These are phyloP conservation scores for Citrus australasica DNA, from an alignment of 345 rosid species.

Conservation along the genomic window DNA sequence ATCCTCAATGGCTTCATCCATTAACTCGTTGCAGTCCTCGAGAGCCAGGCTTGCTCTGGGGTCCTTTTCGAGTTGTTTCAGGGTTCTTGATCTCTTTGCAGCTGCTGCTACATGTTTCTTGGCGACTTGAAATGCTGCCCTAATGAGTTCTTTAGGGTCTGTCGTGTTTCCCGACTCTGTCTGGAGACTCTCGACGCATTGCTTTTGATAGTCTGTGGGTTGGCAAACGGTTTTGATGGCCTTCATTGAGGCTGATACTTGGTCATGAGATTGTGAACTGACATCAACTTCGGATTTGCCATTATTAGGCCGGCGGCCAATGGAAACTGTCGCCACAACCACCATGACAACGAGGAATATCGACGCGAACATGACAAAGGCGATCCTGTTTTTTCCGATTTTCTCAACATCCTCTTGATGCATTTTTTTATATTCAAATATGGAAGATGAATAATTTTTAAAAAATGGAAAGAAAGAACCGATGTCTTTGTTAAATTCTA, in stretches of 20 bases:
- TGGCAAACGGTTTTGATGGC: constrained; percentile 63
- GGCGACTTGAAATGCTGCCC: constrained; percentile 41
- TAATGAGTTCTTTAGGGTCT: constrained; percentile 61
- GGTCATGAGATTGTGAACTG: not conserved
- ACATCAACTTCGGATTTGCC: not conserved
- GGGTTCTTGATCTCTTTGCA: constrained; percentile 35
- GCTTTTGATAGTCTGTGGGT: constrained; percentile 48
- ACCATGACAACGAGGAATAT: constrained; percentile 50
- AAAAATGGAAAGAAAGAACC: not conserved
- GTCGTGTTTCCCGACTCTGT: constrained; percentile 34
- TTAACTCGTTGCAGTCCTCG: constrained; percentile 52
- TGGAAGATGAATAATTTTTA: too few species aligned
- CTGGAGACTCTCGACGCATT: constrained; percentile 47
- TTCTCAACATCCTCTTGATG: constrained; percentile 11
- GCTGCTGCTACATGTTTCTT: constrained; percentile 38
- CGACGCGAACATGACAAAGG: constrained; percentile 37
- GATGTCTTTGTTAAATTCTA: not conserved
- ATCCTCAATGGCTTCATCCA: constrained; percentile 50
- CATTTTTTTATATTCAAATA: constrained; percentile 8
- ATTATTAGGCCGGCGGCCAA: not conserved
- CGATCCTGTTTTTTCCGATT: constrained; percentile 37
- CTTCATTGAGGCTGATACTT: constrained; percentile 40
- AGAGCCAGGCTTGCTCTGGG: constrained; percentile 51
- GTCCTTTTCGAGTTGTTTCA: constrained; percentile 50
- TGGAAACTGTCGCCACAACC: constrained; percentile 45